Base-by-base conservation (phyloP, 2,329 filamentous ascomycete genomes). In the Epichloe gansuensis region DNA sequence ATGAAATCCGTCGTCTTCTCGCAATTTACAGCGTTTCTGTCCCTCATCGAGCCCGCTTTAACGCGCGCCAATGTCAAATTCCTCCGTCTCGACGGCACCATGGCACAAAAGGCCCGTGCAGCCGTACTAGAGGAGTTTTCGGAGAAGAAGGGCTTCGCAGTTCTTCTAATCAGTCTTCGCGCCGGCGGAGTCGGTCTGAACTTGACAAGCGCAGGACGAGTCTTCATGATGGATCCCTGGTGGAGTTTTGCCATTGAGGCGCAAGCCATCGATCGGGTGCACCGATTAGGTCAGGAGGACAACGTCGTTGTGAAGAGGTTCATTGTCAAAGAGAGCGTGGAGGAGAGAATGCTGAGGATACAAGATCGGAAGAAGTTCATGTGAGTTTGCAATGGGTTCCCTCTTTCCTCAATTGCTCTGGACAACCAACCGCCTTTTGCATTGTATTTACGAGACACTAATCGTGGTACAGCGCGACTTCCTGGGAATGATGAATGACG, bases 201-300 rank as follows among this genome's bases (percentile, higher is more conserved):
- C 64, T 70, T 98, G 56, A 97, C 91, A 0, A 84, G 83, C 59
- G 93, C 93, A 5, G 88, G 85, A 57, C 76, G 88, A 51, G 94
- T 98, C 5, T 98, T 86, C 72, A 94, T 98, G 87, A 97, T 98
- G 93, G 93, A 98, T 68, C 93, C 93, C 0, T 98, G 93, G 93
- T 98, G 93, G 93, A 94, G 88, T 64, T 98, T 91, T 68, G 91
- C 93, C 0, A 85, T 97, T 12, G 93, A 98, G 69, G 89, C 91
- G 5, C 93, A 98, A 69, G 93, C 93, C 8, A 97, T 98, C 63
- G 93, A 98, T 71, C 88, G 93, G 1, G 90, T 98, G 37, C 93
- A 98, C 72, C 82, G 93, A 8, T 96, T 98, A 88, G 93, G 93
- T 0, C 93, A 98, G 67, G 83, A 86, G 48, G 78, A 82, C 15